These are phyloP conservation scores for Stentor roeselii DNA, from an alignment of 73 alveolate species.

Conservation along the genomic window DNA sequence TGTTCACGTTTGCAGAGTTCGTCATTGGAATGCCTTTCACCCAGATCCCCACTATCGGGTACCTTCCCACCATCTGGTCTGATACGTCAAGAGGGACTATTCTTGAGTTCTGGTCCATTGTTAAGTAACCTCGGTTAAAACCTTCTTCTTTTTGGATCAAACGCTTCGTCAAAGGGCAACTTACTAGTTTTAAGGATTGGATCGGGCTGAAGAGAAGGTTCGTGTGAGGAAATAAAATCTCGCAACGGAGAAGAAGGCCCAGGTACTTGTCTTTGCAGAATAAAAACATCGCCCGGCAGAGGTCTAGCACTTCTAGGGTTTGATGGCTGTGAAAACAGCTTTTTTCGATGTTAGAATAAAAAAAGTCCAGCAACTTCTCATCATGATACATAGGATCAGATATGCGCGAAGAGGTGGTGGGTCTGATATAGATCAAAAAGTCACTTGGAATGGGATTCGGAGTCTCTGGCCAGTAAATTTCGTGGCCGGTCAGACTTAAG, in stretches of 20 bases:
- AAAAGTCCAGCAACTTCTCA: neutral
- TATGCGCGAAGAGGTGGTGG: neutral
- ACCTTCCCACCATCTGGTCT: neutral
- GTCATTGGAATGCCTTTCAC: conserved; percentile 2
- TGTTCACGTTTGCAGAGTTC: neutral
- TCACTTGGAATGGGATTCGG: neutral
- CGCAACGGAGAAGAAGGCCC: neutral
- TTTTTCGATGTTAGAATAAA: neutral
- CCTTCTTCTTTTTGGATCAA: neutral
- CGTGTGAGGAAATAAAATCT: conserved; percentile 9
- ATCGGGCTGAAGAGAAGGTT: neutral
- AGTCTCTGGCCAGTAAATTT: neutral
- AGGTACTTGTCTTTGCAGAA: neutral
- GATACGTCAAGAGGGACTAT: conserved; percentile 20
- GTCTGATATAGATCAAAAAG: neutral
- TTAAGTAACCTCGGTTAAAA: conserved; percentile 20
- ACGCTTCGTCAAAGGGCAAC: conserved; percentile 20
- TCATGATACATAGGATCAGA: neutral
- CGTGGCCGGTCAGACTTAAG: neutral
- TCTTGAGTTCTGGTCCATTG: conserved; percentile 23
- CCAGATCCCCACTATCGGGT: conserved; percentile 28
- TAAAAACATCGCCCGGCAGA: neutral
- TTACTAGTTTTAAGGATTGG: neutral
- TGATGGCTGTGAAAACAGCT: no score
- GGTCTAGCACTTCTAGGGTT: neutral